Conservation (phyloP, 1,284 basidiomycete genomes). For the Anthracocystis walkeri region DNA sequence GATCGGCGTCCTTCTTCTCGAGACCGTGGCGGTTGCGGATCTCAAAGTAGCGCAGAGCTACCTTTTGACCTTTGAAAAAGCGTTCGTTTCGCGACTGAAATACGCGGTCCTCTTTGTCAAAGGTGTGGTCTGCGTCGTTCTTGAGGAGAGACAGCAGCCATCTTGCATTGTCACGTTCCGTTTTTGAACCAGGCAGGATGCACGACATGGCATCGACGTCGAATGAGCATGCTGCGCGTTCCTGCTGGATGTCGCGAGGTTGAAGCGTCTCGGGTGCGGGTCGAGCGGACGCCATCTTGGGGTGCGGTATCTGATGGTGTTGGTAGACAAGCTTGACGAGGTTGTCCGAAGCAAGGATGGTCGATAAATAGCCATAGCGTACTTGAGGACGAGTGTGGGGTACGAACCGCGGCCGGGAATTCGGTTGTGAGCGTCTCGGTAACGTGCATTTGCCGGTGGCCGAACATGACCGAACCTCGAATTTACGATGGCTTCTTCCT, state of each 20-base stretch:
- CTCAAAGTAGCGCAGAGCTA: constrained; percentile 55
- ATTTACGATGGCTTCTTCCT: not conserved
- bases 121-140: constrained; percentile 47
- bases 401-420: not conserved
- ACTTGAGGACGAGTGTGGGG: constrained; percentile 5
- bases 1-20: constrained; percentile 57
- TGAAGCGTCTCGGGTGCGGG: constrained; percentile 53
- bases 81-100: constrained; percentile 56
- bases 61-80: constrained; percentile 54
- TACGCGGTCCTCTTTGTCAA: constrained; percentile 53
- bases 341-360: not conserved
- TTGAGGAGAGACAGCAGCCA: constrained; percentile 55
- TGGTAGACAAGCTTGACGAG: not conserved
- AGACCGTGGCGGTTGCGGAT: constrained; percentile 55
- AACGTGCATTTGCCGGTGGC: constrained; percentile 17
- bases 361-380: too few species aligned
- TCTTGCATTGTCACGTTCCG: constrained; percentile 46
- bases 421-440: not conserved
- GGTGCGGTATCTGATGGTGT: not conserved
- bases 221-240: constrained; percentile 52
- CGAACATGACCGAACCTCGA: constrained; percentile 24
- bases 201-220: constrained; percentile 54
- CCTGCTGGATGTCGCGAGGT: constrained; percentile 42
- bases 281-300: constrained; percentile 27
- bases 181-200: constrained; percentile 48